These are phyloP conservation scores for Pterocarpus santalinus DNA, from an alignment of 306 rosid genomes.

Conservation along the genomic window DNA sequence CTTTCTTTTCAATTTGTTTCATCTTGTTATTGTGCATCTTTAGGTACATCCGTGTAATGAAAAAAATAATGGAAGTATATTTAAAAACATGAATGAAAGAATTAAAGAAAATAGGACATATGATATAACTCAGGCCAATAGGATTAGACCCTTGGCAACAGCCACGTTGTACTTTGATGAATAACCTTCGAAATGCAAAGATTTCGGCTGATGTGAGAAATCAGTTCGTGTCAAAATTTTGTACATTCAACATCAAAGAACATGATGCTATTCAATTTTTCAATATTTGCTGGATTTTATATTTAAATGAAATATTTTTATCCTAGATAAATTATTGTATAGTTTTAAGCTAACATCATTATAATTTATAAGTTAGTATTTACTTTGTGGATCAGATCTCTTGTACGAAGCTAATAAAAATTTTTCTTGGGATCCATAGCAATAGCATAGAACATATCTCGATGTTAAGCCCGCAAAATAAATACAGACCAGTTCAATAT, in stretches of 20 bases:
- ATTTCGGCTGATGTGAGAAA: not conserved
- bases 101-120: not conserved
- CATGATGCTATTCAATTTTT: not conserved
- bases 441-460: not conserved
- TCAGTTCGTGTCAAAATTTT: not conserved
- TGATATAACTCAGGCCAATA: not conserved
- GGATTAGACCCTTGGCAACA: too few species aligned
- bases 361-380: not conserved
- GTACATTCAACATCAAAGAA: not conserved
- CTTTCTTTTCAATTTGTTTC: slow-evolving; percentile 31
- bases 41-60: not conserved
- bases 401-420: not conserved
- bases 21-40: slow-evolving; percentile 10
- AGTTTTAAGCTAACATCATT: not conserved
- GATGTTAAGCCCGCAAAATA: not conserved
- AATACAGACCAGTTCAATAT: too few species aligned
- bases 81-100: not conserved
- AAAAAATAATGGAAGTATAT: not conserved
- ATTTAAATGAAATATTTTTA: not conserved
- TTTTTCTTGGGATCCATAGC: not conserved
- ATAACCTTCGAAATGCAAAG: not conserved
- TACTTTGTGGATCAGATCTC: not conserved
- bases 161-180: too few species aligned
- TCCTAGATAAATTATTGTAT: not conserved
- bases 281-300: not conserved